A percentile compares a stretch with the other conserved stretches of the same genome.
These are phyloP conservation scores for Phaseolus lunatus DNA, from an alignment of 306 rosid genomes.

Conservation along the genomic window DNA sequence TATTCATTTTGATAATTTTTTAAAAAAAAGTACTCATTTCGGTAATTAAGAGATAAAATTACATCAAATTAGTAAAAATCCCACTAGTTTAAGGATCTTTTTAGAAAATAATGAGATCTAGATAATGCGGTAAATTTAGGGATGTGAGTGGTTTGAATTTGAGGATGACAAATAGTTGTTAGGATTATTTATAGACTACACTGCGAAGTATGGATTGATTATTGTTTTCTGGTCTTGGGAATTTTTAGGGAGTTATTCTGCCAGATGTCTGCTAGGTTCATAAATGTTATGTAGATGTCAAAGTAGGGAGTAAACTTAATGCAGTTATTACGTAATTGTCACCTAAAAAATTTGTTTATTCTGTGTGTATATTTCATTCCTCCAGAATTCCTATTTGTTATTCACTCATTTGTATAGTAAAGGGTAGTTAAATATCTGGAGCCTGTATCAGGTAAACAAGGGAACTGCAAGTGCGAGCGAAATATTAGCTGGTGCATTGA, in stretches of 20 bases:
- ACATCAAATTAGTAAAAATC: too few species aligned
- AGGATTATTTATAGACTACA: conserved; percentile 1
- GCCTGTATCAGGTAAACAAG: conserved; percentile 77
- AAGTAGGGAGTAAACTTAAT: background rate
- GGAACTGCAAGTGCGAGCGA: conserved; percentile 99
- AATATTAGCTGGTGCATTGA: conserved; percentile 95
- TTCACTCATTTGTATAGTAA: background rate
- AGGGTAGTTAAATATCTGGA: conserved; percentile 32
- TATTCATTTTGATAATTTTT: too few species aligned
- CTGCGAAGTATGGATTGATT: background rate
- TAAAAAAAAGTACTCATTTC: too few species aligned
- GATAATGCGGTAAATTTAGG: conserved; percentile 6
- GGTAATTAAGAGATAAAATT: too few species aligned
- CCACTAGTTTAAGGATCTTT: conserved; percentile 2
- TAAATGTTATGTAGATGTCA: background rate
- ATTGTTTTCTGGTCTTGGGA: background rate
- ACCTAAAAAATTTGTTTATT: background rate
- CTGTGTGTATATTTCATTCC: background rate
- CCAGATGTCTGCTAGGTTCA: background rate
- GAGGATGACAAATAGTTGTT: background rate
- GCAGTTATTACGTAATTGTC: conserved; percentile 23
- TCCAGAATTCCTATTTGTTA: conserved; percentile 20
- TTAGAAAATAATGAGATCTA: conserved; percentile 10
- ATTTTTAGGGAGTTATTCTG: background rate
- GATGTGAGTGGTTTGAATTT: background rate